Evolutionary conservation across 2,329 filamentous ascomycete species (phyloP).

Genomic region (Fusarium siculi): DNA sequence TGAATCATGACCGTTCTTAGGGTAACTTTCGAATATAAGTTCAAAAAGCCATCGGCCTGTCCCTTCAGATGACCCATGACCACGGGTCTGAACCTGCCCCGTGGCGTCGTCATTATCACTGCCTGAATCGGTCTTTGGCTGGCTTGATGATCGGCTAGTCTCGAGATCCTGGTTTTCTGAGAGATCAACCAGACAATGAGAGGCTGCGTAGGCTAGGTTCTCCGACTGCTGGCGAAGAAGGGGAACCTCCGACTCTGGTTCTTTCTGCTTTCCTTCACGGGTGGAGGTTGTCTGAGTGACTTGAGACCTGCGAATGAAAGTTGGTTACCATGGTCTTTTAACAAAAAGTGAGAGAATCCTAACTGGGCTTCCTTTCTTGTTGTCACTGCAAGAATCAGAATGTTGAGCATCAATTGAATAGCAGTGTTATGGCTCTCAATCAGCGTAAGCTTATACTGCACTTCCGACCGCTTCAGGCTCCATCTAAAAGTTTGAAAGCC

Average conservation of each 20-base stretch:
- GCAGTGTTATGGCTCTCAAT: background rate
- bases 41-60: background rate
- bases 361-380: background rate
- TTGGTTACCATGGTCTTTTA: accelerated
- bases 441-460: background rate
- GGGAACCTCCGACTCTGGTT: background rate
- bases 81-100: background rate
- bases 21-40: background rate
- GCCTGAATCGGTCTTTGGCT: background rate
- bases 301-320: background rate
- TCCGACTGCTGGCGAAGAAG: background rate
- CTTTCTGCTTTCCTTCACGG: no score
- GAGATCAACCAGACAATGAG: background rate
- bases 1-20: accelerated
- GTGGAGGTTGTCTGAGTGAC: accelerated
- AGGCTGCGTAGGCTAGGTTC: background rate
- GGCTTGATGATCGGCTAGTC: accelerated
- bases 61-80: background rate
- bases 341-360: accelerated
- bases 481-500: background rate
- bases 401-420: background rate
- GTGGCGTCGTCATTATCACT: background rate
- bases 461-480: background rate
- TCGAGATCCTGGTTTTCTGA: accelerated
- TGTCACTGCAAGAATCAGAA: background rate